Base-by-base conservation (phyloP, 495 filamentous ascomycete genomes). In the Lepraria neglecta region DNA sequence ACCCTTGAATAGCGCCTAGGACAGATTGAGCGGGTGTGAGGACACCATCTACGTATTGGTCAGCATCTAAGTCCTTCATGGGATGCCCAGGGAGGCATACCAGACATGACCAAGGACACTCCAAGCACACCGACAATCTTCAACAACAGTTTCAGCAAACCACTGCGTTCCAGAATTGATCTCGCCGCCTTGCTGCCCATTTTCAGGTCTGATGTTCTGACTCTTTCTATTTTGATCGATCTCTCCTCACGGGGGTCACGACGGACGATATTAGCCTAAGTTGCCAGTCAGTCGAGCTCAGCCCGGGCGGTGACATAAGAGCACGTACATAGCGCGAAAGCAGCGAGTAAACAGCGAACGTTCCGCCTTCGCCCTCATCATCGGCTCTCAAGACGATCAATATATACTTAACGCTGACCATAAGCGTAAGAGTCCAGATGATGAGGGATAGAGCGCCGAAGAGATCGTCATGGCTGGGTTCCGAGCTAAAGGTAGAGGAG, bases 281-380 rank as follows among this genome's bases (percentile, higher is more conserved):
- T 10, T 9, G 12, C 51, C 9, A 31, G 17, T 42, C 40, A 31
- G 53, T 33, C 28, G 6, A 10, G n/a, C n/a, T 3, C 15, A 28
- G 19, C 9, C 24, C 24, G 24, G 24, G 24, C 24, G n/a, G 17
- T 52, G 0, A 42, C 3, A 15, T 12, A 30, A 44, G 3, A n/a
- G 42, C 3, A 74, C 77, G 70, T 74, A 85, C 86, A 73, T 83
- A 89, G 67, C 86, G 76, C 1, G 85, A 83, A 1, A 91, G 76
- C n/a, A 91, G 71, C 17, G 83, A 83, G 68, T 89, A 91, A 24
- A 82, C 77, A 48, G 80, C 83, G 66, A 91, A 91, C 1, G 87
- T 91, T 52, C 88, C 87, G 7, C 87, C 87, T 69, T 91, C 87
- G 40, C 87, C 87, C 59, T 89, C 85, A 68, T 90, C 86, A 71